These are phyloP conservation scores for Diplogelasinospora grovesii DNA, from an alignment of 495 filamentous ascomycete species.

Conservation along the genomic window DNA sequence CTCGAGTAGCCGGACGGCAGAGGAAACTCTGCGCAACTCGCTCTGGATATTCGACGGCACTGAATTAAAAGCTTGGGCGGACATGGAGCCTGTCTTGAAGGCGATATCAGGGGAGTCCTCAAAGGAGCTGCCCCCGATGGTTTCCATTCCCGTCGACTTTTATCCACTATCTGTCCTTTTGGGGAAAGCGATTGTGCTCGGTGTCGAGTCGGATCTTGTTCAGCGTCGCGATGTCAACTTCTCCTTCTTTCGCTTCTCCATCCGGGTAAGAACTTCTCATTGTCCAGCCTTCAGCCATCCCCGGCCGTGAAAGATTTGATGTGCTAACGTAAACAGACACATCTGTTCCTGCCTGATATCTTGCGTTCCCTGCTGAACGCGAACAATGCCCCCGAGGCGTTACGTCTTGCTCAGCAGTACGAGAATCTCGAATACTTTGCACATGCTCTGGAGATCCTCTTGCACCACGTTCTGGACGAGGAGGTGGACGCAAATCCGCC, in stretches of 20 bases:
- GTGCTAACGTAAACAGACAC: constrained; percentile 48
- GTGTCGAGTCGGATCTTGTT: constrained; percentile 84
- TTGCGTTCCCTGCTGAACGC: constrained; percentile 67
- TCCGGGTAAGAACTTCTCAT: constrained; percentile 48
- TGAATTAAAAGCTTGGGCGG: constrained; percentile 76
- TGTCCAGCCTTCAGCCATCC: no score
- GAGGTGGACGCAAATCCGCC: constrained; percentile 67
- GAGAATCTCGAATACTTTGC: constrained; percentile 82
- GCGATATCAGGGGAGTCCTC: constrained; percentile 53
- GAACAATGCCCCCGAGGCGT: constrained; percentile 65
- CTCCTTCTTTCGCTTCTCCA: constrained; percentile 76
- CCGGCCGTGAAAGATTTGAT: no score
- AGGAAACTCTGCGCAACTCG: constrained; percentile 66
- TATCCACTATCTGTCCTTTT: constrained; percentile 86
- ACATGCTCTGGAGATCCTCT: constrained; percentile 84
- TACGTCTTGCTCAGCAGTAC: constrained; percentile 74
- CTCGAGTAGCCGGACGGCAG: constrained; percentile 25
- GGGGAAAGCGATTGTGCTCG: constrained; percentile 79
- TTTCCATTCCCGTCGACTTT: constrained; percentile 72
- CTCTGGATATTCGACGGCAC: constrained; percentile 91
- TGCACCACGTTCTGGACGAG: constrained; percentile 90
- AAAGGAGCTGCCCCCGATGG: constrained; percentile 54
- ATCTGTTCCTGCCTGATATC: constrained; percentile 84
- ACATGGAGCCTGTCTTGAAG: constrained; percentile 79
- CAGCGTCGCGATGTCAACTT: constrained; percentile 87